phyloP scores from a whole-genome alignment of 495 filamentous ascomycete genomes.

The Penicillium pancosmium region DNA sequence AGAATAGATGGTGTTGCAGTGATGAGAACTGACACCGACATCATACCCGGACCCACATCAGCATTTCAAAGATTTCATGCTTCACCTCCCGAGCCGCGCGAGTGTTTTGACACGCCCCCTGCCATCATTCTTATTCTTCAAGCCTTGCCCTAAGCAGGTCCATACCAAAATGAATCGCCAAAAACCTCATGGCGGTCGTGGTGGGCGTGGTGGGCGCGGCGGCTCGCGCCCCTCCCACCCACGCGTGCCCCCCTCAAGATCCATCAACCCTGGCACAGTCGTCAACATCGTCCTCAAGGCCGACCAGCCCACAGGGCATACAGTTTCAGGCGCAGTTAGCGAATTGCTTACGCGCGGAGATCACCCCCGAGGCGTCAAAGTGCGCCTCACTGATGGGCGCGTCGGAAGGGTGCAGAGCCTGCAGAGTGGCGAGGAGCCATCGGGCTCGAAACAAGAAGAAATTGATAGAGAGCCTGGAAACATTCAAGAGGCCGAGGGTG shows the following conservation, averaged over 20 bases:
- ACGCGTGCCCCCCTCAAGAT: constrained; percentile 20
- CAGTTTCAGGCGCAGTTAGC: constrained; percentile 61
- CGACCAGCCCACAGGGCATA: constrained; percentile 70
- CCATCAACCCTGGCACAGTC: constrained; percentile 45
- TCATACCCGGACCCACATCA: too few species aligned
- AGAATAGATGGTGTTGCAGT: too few species aligned
- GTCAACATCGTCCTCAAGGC: constrained; percentile 73
- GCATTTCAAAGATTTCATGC: too few species aligned
- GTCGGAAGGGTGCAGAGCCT: constrained; percentile 65
- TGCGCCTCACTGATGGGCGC: constrained; percentile 65
- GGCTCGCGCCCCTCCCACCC: constrained; percentile 12
- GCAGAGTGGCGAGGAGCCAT: not conserved
- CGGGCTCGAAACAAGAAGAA: not conserved
- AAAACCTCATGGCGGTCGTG: not conserved
- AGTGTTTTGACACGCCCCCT: too few species aligned
- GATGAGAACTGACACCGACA: too few species aligned
- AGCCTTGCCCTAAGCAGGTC: too few species aligned
- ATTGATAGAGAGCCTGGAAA: not conserved
- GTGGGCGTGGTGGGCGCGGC: constrained; percentile 6
- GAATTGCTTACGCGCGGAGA: constrained; percentile 69
- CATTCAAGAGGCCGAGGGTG: not conserved
- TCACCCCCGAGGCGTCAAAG: constrained; percentile 78
- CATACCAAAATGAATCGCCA: constrained; percentile 13
- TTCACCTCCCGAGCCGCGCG: too few species aligned
- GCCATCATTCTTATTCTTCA: too few species aligned